phyloP scores from a whole-genome alignment of 768 basidiomycete species.

The Brasilioporus rufonigricans region DNA sequence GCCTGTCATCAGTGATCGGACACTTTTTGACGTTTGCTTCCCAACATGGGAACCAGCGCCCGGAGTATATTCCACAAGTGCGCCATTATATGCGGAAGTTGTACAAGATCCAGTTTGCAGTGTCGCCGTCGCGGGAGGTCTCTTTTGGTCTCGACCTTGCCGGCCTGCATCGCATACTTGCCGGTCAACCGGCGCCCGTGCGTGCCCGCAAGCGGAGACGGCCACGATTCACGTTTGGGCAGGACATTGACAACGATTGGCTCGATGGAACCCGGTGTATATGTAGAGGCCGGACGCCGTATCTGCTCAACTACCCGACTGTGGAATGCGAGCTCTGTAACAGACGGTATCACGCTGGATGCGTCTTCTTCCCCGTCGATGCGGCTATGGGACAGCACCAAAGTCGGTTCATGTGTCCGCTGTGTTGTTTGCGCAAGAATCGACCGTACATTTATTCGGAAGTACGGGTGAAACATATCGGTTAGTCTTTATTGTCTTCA shows the following conservation, averaged over 20 bases:
- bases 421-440: conserved; percentile 77
- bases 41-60: conserved; percentile 66
- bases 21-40: conserved; percentile 77
- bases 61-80: conserved; percentile 76
- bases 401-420: conserved; percentile 63
- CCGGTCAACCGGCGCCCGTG: conserved; percentile 54
- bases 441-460: conserved; percentile 71
- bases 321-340: conserved; percentile 68
- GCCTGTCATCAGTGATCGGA: conserved; percentile 70
- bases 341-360: conserved; percentile 67
- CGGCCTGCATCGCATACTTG: conserved; percentile 77
- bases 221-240: conserved; percentile 69
- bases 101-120: conserved; percentile 86
- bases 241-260: conserved; percentile 74
- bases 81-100: conserved; percentile 90
- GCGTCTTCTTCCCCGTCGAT: conserved; percentile 68
- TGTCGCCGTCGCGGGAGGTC: conserved; percentile 75
- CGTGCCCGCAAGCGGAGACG: conserved; percentile 55
- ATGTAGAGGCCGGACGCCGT: conserved; percentile 66
- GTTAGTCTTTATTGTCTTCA: conserved; percentile 37
- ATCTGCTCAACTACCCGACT: conserved; percentile 57
- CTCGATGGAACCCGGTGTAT: conserved; percentile 76
- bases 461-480: conserved; percentile 64
- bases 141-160: conserved; percentile 83
- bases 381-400: conserved; percentile 31